These are phyloP conservation scores for Fraxinus anomala DNA, from an alignment of 257 asterid species.

Conservation along the genomic window DNA sequence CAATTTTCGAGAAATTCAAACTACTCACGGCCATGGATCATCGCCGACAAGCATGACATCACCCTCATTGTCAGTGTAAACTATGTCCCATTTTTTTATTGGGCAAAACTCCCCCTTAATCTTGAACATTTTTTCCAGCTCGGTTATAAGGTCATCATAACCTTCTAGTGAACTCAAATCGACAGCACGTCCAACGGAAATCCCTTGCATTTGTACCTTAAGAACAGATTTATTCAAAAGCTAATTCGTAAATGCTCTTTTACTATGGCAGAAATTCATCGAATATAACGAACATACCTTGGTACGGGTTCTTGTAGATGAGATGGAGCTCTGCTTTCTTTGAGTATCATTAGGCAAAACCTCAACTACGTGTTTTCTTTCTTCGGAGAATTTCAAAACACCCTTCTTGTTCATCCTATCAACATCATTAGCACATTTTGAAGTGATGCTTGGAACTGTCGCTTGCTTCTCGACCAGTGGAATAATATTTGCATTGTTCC, in stretches of 20 bases:
- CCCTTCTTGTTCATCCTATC: conserved; percentile 28
- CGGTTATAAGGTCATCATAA: conserved; percentile 45
- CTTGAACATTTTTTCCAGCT: conserved; percentile 46
- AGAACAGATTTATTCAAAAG: background rate
- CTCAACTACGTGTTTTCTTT: conserved; percentile 37
- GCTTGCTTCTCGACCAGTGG: conserved; percentile 34
- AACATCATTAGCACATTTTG: conserved; percentile 29
- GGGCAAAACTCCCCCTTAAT: conserved; percentile 54
- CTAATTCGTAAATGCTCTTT: background rate
- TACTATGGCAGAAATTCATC: background rate
- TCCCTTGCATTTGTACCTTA: conserved; percentile 91
- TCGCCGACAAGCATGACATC: conserved; percentile 63
- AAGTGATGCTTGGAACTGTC: conserved; percentile 16
- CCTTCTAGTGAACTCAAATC: conserved; percentile 58
- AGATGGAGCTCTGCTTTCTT: conserved; percentile 34
- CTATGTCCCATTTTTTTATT: conserved; percentile 48
- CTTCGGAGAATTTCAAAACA: conserved; percentile 17
- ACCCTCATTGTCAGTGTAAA: conserved; percentile 53
- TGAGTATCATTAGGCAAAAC: conserved; percentile 32
- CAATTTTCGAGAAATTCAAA: background rate
- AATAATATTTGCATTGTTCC: conserved; percentile 41
- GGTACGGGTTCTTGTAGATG: conserved; percentile 69
- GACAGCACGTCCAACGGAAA: conserved; percentile 79
- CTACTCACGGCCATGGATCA: conserved; percentile 58
- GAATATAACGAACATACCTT: conserved; percentile 42